Evolutionary conservation across 2,329 filamentous ascomycete species (phyloP), one percentile per base, ranked within the genome.

Genomic region (Aspergillus latus): DNA sequence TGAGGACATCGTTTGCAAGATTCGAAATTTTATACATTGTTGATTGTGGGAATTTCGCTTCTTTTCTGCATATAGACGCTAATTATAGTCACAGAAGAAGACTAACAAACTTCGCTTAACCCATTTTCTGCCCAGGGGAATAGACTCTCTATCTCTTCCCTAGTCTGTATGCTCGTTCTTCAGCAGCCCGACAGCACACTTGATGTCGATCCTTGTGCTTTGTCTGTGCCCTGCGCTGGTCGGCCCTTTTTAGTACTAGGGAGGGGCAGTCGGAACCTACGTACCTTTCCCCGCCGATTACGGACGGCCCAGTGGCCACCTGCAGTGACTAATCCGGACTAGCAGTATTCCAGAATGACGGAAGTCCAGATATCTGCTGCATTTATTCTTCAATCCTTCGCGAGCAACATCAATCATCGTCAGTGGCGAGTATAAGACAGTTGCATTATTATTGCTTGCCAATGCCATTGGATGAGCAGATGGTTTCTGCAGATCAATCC

Each of bases 401-500:
- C 39, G 15, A 42, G n/a, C 8, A 16, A 42, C 15, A 21, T 6
- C n/a, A 21, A 47, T 47, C 34, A 34, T 34, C 21, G 44, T 16
- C n/a, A 47, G 30, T 34, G 29, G 29, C 29, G 34, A 32, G 30
- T 40, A 39, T 46, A 8, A 21, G 21, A 21, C 21, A 21, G 21
- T 5, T 46, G 42, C 21, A 52, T 46, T 52, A 52, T 52, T 40
- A 39, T 34, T 46, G 43, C 26, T 16, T 46, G 21, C 34, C 7
- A 6, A 30, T 47, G 42, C 50, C 30, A 52, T 52, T 52, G 50
- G 50, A 30, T 39, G 34, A 10, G 26, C 21, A 32, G 9, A 34
- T 30, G 37, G 39, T 16, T 45, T 29, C 29, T 52, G 50, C 50
- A 52, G 50, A 52, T 52, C 50, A 52, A 13, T 39, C 42, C n/a